Evolutionary conservation across 352 stramenopile genomes (phyloP), one percentile per base, ranked within the genome.

Genomic region (Globisporangium abappressorium): DNA sequence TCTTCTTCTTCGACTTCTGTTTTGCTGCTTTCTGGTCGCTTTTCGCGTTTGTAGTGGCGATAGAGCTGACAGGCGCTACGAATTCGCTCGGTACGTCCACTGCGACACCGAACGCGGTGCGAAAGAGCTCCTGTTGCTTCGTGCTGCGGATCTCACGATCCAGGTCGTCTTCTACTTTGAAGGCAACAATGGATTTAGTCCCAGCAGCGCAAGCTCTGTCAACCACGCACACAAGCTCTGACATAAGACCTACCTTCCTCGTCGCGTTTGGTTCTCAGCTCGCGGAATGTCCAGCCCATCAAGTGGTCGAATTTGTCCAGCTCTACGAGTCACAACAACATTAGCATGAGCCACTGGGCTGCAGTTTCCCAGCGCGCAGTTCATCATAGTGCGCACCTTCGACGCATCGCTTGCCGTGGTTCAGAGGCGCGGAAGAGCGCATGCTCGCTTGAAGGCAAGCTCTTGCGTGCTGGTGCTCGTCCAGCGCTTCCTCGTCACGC

Each of bases 221-320:
- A 2, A 6, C 28, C 22, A 36, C 20, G 26, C 11, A 8, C 11
- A 8, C 41, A 7, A 33, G 22, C 8, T 15, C 18, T 18, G 49
- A 3, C 49, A 30, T 7, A 8, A 18, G 4, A 51, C 60, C 18
- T 69, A 80, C 76, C 69, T 28, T 61, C 24, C 30, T 65, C 34
- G 3, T 60, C 59, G 28, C 7, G 12, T 15, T 68, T 43, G 26
- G 54, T 34, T 5, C 30, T 64, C 7, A 85, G 43, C 46, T 86
- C 66, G 15, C 59, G 79, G 56, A 91, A 87, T 1, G 70, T 72
- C 82, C 80, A 92, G 33, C 84, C 84, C 82, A 90, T 90, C 43
- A 66, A 55, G 8, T 87, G 66, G 8, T 76, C 82, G 61, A 92
- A 92, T 30, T 62, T 78, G 30, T 80, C 74, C 14, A 92, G 69